Base-by-base conservation (phyloP, 192 early-diverging fungal species). In the Coemansia sp. region DNA sequence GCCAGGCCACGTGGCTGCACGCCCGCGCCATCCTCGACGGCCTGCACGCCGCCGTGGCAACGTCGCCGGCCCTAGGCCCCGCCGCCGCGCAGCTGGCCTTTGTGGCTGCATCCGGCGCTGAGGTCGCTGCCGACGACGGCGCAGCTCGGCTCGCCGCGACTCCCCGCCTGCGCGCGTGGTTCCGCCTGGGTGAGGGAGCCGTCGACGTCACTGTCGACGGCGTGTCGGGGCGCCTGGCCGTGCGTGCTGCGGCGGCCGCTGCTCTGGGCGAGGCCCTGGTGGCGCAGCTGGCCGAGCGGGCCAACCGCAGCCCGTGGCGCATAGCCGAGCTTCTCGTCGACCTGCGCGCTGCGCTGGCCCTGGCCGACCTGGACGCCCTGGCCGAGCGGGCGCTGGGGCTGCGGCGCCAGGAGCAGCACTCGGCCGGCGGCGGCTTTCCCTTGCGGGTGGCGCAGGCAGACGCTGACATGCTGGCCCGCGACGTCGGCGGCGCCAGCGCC, bases 81-180 rank as follows among this genome's bases (percentile, higher is more conserved):
- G 59, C n/a, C 10, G 72, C 77, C 0, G 77, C 74, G 1, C 69
- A 80, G 60, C 63, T 80, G 11, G 43, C 68, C 23, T 75, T 62
- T 66, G 65, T 66, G 3, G 58, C 59, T 10, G 31, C 72, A 10
- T 64, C 71, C 34, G 77, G 72, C 0, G 45, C 60, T n/a, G 72
- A 68, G 42, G 60, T 65, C 9, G 59, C 21, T 1, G 7, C 13
- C 1, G 55, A 53, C 3, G 77, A 75, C 14, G 77, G 71, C 14
- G 50, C 39, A 9, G 56, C 16, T 7, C 16, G 34, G 39, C 66
- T 65, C 23, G 61, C 64, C 4, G 59, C 66, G 7, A 46, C 71
- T 4, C 79, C 79, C 3, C 59, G 59, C 4, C 61, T 82, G 57
- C 79, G 79, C 2, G 79, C 71, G n/a, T 82, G 79, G 79, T 82